Conservation (phyloP, 202 grass and related monocot species). For the Brachypodium distachyon region DNA sequence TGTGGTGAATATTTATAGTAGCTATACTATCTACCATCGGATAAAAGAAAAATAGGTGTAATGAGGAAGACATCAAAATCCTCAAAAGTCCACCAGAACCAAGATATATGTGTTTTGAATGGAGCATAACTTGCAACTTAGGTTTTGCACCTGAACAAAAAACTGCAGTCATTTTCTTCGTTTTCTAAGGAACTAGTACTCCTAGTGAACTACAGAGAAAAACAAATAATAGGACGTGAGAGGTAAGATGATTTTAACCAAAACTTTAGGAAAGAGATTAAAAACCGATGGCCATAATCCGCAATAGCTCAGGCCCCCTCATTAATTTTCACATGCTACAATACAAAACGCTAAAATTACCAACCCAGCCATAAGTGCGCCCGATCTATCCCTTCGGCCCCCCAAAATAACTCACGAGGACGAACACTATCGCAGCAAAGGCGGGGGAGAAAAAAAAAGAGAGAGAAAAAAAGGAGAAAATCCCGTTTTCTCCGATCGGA, state of each 20-base stretch:
- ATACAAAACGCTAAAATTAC: neutral
- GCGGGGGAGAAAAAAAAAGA: neutral
- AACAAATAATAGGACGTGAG: too few relatives aligned
- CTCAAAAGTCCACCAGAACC: too few relatives aligned
- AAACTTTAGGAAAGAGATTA: neutral
- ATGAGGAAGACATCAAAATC: too few relatives aligned
- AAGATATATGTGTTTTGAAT: too few relatives aligned
- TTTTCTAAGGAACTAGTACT: too few relatives aligned
- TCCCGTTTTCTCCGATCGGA: slow-evolving; percentile 35
- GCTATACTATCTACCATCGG: too few relatives aligned
- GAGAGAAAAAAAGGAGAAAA: neutral
- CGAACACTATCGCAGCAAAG: neutral
- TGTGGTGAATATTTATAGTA: too few relatives aligned
- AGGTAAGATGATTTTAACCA: neutral
- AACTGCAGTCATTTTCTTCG: too few relatives aligned
- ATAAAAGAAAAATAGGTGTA: too few relatives aligned
- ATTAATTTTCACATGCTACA: neutral
- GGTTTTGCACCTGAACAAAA: too few relatives aligned
- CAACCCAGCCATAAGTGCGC: neutral
- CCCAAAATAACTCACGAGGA: neutral
- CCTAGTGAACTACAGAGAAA: too few relatives aligned
- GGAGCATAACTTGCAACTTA: too few relatives aligned
- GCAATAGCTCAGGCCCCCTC: neutral
- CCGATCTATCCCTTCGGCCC: neutral
- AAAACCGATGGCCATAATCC: neutral